Conservation (phyloP, 306 rosid genomes). For the Alnus rubra region DNA sequence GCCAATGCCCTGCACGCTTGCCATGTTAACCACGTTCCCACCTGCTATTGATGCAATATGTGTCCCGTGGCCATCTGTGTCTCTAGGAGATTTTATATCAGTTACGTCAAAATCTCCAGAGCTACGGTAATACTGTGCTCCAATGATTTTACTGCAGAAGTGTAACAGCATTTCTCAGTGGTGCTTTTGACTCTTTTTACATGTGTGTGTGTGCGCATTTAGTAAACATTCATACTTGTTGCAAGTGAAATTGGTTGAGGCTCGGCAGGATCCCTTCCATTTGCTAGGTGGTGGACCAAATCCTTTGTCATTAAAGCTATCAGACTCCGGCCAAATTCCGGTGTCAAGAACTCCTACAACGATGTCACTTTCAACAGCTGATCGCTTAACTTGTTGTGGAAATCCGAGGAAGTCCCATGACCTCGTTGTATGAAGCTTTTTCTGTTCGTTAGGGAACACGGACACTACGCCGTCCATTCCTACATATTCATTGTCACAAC, state of each 20-base stretch:
- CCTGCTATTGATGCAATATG: conserved; percentile 54
- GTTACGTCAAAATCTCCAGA: not conserved
- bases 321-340: conserved; percentile 48
- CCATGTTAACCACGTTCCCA: conserved; percentile 34
- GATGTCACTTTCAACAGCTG: conserved; percentile 25
- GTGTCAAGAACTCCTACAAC: conserved; percentile 41
- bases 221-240: conserved; percentile 32
- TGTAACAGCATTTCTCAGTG: not conserved
- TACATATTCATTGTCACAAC: conserved; percentile 4
- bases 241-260: conserved; percentile 36
- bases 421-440: conserved; percentile 34
- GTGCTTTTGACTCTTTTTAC: not conserved
- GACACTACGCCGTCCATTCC: conserved; percentile 39
- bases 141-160: not conserved
- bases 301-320: conserved; percentile 45
- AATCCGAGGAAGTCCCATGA: conserved; percentile 55
- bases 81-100: conserved; percentile 40
- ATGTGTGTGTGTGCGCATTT: not conserved
- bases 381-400: conserved; percentile 3
- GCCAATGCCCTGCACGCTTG: conserved; percentile 46
- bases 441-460: conserved; percentile 24
- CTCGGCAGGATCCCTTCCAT: conserved; percentile 49
- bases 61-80: conserved; percentile 50
- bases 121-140: not conserved
- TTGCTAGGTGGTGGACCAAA: conserved; percentile 46